These are phyloP conservation scores for Pholiota molesta DNA, from an alignment of 768 basidiomycete species.

Conservation along the genomic window DNA sequence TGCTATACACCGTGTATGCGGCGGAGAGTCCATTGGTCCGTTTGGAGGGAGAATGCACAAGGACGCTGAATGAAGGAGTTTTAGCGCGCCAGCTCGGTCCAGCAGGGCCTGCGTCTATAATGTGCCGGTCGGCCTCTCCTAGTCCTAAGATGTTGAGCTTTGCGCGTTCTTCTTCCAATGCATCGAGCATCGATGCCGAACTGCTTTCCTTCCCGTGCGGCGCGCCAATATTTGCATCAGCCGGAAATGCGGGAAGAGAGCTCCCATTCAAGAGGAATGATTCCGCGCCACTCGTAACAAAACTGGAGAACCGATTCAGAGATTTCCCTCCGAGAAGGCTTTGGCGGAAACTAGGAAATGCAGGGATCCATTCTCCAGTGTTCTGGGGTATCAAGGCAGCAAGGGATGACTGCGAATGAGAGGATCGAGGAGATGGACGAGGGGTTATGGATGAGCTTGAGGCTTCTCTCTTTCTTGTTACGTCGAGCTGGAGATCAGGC, in stretches of 20 bases:
- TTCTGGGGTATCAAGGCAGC: slow-evolving; percentile 60
- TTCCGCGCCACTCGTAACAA: slow-evolving; percentile 86
- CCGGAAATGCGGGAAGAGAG: slow-evolving; percentile 23
- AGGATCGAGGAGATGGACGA: slow-evolving; percentile 45
- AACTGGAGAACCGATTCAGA: slow-evolving; percentile 83
- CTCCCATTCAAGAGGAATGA: slow-evolving; percentile 78
- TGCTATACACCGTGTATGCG: slow-evolving; percentile 73
- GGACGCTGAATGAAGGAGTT: slow-evolving; percentile 69
- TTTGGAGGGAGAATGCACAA: slow-evolving; percentile 84
- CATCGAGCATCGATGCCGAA: slow-evolving; percentile 33
- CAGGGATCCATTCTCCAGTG: slow-evolving; percentile 66
- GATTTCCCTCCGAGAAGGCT: slow-evolving; percentile 78
- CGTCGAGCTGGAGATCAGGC: slow-evolving; percentile 43
- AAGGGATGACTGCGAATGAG: slow-evolving; percentile 28
- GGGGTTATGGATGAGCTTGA: slow-evolving; percentile 48
- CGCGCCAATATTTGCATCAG: background rate
- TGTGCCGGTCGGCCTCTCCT: slow-evolving; percentile 69
- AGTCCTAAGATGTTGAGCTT: slow-evolving; percentile 43
- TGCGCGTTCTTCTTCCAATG: slow-evolving; percentile 45
- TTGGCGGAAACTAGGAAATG: slow-evolving; percentile 69
- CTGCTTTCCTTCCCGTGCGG: slow-evolving; percentile 34
- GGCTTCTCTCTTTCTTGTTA: slow-evolving; percentile 24
- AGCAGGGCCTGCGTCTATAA: slow-evolving; percentile 66
- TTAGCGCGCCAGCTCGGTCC: slow-evolving; percentile 78
- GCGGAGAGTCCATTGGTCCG: slow-evolving; percentile 65